A percentile compares a stretch with the other conserved stretches of the same genome.
These are phyloP conservation scores for Globisporangium megalacanthum DNA, from an alignment of 352 stramenopile species.

Conservation along the genomic window DNA sequence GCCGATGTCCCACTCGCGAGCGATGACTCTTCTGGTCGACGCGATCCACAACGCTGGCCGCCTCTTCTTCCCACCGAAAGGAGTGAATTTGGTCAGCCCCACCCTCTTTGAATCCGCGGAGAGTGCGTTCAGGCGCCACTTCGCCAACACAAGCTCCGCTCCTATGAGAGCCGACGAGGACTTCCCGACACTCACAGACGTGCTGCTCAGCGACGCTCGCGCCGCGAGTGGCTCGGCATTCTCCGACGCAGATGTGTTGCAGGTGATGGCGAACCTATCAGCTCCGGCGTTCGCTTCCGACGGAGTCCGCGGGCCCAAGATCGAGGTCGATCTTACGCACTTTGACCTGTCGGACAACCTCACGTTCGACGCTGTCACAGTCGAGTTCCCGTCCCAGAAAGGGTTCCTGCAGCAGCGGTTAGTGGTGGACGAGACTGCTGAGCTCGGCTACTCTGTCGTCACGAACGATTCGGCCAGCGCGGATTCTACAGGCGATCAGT, in stretches of 20 bases:
- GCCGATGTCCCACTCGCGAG: background rate
- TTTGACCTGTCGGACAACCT: background rate
- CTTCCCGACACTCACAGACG: background rate
- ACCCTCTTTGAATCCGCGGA: background rate
- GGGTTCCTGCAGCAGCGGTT: slow-evolving; percentile 2
- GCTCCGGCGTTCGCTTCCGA: too few species aligned
- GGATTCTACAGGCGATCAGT: background rate
- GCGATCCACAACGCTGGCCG: slow-evolving; percentile 1
- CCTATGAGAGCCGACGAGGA: background rate
- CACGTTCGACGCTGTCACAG: slow-evolving; percentile 6
- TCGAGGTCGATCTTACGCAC: slow-evolving; percentile 5
- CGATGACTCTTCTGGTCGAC: background rate
- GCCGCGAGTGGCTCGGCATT: background rate
- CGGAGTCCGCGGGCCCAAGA: background rate
- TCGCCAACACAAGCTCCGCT: background rate
- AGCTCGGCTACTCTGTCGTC: background rate
- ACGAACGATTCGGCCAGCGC: background rate
- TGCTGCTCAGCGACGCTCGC: background rate
- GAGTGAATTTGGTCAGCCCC: too few species aligned
- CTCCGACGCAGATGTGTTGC: background rate
- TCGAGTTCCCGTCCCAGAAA: slow-evolving; percentile 3
- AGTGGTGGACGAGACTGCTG: background rate
- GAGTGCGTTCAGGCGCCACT: background rate
- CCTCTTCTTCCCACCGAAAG: background rate
- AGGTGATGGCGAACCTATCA: slow-evolving; percentile 1